These are phyloP conservation scores for Posidonia oceanica DNA, from an alignment of 116 monocot species.

Conservation along the genomic window DNA sequence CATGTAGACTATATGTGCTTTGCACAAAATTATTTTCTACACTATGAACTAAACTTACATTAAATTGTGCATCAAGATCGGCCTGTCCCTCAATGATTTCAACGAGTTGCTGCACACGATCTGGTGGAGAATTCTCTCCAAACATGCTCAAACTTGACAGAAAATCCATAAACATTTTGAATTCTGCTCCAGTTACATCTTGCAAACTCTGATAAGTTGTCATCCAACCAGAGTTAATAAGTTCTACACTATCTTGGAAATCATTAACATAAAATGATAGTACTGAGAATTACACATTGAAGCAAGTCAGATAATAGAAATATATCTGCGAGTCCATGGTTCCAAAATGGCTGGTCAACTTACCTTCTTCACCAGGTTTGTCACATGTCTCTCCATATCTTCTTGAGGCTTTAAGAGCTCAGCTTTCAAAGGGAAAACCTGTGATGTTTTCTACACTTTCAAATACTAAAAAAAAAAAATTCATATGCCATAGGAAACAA, in stretches of 20 bases:
- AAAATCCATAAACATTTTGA: conserved; percentile 95
- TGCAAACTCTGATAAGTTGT: conserved; percentile 54
- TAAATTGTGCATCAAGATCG: conserved; percentile 88
- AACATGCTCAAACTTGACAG: conserved; percentile 83
- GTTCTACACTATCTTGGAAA: background rate
- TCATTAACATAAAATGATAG: background rate
- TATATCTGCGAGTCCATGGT: too few species aligned
- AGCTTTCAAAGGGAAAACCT: conserved; percentile 95
- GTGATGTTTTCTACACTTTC: background rate
- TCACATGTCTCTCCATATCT: conserved; percentile 90
- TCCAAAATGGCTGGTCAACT: background rate
- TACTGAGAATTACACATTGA: background rate
- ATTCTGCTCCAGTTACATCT: conserved; percentile 96
- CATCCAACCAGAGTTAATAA: background rate
- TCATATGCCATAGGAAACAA: too few species aligned
- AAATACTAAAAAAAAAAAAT: background rate
- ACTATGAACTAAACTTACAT: conserved; percentile 29
- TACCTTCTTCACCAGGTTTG: conserved; percentile 90
- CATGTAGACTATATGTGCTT: too few species aligned
- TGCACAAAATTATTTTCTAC: too few species aligned
- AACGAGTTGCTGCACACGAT: conserved; percentile 76
- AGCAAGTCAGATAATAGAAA: too few species aligned
- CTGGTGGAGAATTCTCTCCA: conserved; percentile 62
- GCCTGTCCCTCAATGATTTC: conserved; percentile 96
- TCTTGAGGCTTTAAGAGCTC: conserved; percentile 91